These are phyloP conservation scores for Erigeron philadelphicus DNA, from an alignment of 140 eudicot species.

Conservation along the genomic window DNA sequence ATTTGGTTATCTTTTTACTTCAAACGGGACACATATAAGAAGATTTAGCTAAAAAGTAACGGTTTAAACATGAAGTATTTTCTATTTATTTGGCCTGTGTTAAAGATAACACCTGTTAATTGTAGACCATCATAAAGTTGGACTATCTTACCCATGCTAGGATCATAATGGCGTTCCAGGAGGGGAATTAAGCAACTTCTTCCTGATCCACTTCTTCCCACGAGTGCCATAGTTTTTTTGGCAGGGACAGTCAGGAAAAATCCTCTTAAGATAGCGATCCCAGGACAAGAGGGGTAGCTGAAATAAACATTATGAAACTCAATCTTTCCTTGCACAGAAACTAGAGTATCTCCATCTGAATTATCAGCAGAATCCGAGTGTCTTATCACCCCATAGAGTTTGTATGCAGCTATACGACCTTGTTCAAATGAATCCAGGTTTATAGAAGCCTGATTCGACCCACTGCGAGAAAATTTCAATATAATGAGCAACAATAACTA, in stretches of 20 bases:
- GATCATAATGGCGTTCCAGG: constrained; percentile 59
- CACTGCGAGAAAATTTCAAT: constrained; percentile 33
- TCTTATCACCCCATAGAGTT: constrained; percentile 55
- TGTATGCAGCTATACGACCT: constrained; percentile 67
- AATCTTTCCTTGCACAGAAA: constrained; percentile 47
- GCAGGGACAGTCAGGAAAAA: constrained; percentile 56
- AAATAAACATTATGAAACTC: constrained; percentile 55
- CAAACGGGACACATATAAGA: neutral
- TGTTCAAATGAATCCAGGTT: constrained; percentile 53
- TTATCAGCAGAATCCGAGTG: constrained; percentile 33
- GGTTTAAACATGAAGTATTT: too few relatives aligned
- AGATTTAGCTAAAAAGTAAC: neutral
- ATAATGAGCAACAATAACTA: constrained; percentile 12
- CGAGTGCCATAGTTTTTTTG: constrained; percentile 49
- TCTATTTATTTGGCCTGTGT: too few relatives aligned
- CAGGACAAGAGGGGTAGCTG: constrained; percentile 50
- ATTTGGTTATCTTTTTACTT: neutral
- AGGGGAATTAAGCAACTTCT: constrained; percentile 55
- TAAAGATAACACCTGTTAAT: neutral
- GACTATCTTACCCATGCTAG: constrained; percentile 42
- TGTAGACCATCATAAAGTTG: neutral
- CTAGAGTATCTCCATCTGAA: constrained; percentile 44
- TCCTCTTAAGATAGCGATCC: constrained; percentile 44
- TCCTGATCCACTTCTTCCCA: constrained; percentile 64
- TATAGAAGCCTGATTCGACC: constrained; percentile 49